A percentile compares a stretch with the other conserved stretches of the same genome.
phyloP scores from a whole-genome alignment of 2,329 filamentous ascomycete genomes.

The Arthrinium phaeospermum region DNA sequence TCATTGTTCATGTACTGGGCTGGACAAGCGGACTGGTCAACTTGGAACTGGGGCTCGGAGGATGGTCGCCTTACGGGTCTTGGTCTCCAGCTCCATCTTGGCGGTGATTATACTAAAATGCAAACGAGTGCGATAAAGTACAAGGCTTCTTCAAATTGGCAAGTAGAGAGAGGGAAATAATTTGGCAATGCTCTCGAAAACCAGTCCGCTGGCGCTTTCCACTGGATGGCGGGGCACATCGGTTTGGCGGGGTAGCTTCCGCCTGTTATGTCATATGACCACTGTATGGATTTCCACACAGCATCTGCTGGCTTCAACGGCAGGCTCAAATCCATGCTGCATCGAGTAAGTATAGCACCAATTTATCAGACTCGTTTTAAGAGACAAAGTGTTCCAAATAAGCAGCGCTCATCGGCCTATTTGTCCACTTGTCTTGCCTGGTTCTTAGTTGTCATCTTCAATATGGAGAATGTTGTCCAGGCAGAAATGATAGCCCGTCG shows the following conservation, averaged over 20 bases:
- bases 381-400: too few relatives aligned
- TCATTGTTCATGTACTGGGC: conserved; percentile 81
- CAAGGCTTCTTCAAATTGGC: background rate
- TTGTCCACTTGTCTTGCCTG: too few relatives aligned
- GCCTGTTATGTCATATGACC: background rate
- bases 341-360: too few relatives aligned
- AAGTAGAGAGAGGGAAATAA: background rate
- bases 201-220: background rate
- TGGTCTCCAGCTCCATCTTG: conserved; percentile 75
- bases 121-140: background rate
- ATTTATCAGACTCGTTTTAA: too few relatives aligned
- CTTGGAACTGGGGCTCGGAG: background rate
- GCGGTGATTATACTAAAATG: background rate
- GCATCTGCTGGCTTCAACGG: too few relatives aligned
- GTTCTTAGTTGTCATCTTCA: too few relatives aligned
- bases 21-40: conserved; percentile 41
- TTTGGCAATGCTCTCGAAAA: background rate
- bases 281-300: background rate
- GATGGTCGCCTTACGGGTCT: conserved; percentile 64
- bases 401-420: too few relatives aligned
- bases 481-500: too few relatives aligned
- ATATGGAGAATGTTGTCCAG: too few relatives aligned
- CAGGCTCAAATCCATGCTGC: background rate
- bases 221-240: background rate
- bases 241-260: conserved; percentile 13